A percentile compares a stretch with the other conserved stretches of the same genome.
Conservation (phyloP, 805 yeast species). For the Torulaspora quercuum region DNA sequence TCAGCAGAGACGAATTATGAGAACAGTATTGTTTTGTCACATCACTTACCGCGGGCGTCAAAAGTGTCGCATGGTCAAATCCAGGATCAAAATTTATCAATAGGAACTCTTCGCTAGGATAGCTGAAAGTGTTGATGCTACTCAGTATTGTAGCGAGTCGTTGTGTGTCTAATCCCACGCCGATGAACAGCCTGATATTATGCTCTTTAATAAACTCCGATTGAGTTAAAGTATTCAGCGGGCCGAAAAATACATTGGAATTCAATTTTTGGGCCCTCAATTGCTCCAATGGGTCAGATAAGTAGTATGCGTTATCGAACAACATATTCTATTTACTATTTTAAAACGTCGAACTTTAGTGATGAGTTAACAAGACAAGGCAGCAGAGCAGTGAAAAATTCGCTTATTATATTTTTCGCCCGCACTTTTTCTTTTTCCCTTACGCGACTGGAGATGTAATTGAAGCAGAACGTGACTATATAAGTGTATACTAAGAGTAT, state of each 20-base stretch:
- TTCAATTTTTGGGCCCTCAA: conserved; percentile 42
- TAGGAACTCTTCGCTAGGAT: conserved; percentile 29
- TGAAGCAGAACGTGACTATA: conserved; percentile 1
- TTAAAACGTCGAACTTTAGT: not conserved
- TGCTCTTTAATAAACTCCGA: conserved; percentile 37
- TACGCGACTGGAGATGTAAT: conserved; percentile 1
- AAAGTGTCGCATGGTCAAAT: conserved; percentile 30
- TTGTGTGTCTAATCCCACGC: conserved; percentile 36
- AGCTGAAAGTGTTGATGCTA: not conserved
- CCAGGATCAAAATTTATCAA: conserved; percentile 38
- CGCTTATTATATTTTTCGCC: conserved; percentile 9
- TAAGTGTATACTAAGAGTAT: too few relatives aligned
- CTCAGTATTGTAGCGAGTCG: conserved; percentile 31
- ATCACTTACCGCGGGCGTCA: conserved; percentile 22
- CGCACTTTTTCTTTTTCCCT: conserved; percentile 6
- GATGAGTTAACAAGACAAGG: conserved; percentile 4
- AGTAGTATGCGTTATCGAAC: conserved; percentile 13
- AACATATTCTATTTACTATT: conserved; percentile 9
- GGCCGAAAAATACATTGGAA: conserved; percentile 46
- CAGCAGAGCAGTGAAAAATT: conserved; percentile 4
- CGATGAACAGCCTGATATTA: conserved; percentile 41
- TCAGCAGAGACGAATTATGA: conserved; percentile 24
- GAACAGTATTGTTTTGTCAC: conserved; percentile 24
- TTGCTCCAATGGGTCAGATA: conserved; percentile 17
- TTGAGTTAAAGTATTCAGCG: conserved; percentile 43